phyloP scores from a whole-genome alignment of 2,329 filamentous ascomycete species.

The Madurella mycetomatis region DNA sequence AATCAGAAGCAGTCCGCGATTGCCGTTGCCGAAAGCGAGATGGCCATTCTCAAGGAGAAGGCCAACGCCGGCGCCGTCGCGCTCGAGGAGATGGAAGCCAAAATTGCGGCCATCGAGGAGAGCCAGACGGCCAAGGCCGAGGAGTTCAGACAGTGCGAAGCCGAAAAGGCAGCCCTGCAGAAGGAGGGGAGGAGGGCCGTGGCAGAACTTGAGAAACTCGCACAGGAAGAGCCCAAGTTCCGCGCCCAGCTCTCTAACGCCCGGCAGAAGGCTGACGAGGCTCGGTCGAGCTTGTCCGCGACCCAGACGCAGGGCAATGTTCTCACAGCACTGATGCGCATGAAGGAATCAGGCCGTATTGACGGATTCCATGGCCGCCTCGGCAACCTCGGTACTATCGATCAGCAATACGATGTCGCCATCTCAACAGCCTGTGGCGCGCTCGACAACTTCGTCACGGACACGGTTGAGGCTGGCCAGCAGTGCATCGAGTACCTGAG shows the following conservation, averaged over 20 bases:
- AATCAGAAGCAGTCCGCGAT: constrained; percentile 93
- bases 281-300: constrained; percentile 80
- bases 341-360: constrained; percentile 93
- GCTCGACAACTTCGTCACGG: constrained; percentile 94
- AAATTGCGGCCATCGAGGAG: constrained; percentile 69
- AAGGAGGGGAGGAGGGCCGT: constrained; percentile 70
- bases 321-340: constrained; percentile 82
- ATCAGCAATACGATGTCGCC: constrained; percentile 92
- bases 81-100: constrained; percentile 75
- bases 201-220: constrained; percentile 66
- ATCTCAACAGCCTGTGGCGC: constrained; percentile 93
- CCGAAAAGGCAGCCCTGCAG: constrained; percentile 66
- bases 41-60: constrained; percentile 85
- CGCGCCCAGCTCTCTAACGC: constrained; percentile 82
- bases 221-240: constrained; percentile 73
- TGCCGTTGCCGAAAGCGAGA: constrained; percentile 89
- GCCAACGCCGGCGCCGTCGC: constrained; percentile 82
- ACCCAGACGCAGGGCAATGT: constrained; percentile 94
- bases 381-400: constrained; percentile 89
- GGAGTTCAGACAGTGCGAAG: constrained; percentile 72
- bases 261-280: constrained; percentile 93
- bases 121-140: constrained; percentile 64
- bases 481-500: constrained; percentile 97
- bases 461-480: constrained; percentile 91
- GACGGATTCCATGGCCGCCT: constrained; percentile 95